Conservation (phyloP, 306 rosid species). For the Parietaria judaica region DNA sequence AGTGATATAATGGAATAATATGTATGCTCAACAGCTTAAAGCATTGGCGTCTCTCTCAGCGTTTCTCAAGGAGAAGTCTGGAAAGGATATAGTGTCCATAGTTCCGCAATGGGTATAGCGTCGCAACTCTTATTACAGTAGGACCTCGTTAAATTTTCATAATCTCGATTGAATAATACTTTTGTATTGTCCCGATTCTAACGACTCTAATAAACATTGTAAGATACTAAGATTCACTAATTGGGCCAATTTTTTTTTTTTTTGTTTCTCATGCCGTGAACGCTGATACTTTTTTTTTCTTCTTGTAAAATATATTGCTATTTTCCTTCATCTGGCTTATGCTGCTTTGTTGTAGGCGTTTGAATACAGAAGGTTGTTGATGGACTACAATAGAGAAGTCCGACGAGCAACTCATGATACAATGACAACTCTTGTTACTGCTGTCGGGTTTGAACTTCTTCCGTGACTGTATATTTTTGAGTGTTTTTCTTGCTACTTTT, state of each 20-base stretch:
- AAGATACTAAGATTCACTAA: too few species aligned
- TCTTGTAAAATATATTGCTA: background rate
- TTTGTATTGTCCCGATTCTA: too few species aligned
- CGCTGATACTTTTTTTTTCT: too few species aligned
- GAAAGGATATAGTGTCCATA: slow-evolving; percentile 51
- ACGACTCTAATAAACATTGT: too few species aligned
- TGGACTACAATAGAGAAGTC: slow-evolving; percentile 92
- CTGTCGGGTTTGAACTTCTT: slow-evolving; percentile 56
- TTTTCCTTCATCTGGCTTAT: background rate
- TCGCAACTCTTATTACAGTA: slow-evolving; percentile 4
- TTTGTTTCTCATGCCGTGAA: too few species aligned
- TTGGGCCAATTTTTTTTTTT: too few species aligned
- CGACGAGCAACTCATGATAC: slow-evolving; percentile 89
- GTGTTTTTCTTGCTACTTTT: slow-evolving; percentile 9
- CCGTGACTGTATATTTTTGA: slow-evolving; percentile 2
- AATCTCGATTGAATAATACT: too few species aligned
- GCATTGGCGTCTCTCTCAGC: slow-evolving; percentile 67
- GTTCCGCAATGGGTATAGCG: slow-evolving; percentile 88
- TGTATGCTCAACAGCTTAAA: slow-evolving; percentile 55
- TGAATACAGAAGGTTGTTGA: slow-evolving; percentile 84
- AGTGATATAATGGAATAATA: slow-evolving; percentile 10
- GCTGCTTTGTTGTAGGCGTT: slow-evolving; percentile 46
- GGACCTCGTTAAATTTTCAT: too few species aligned
- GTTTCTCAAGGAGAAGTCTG: slow-evolving; percentile 58
- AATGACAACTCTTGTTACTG: slow-evolving; percentile 62